These are phyloP conservation scores for Raphanus sativus DNA, from an alignment of 345 rosid genomes.

Conservation along the genomic window DNA sequence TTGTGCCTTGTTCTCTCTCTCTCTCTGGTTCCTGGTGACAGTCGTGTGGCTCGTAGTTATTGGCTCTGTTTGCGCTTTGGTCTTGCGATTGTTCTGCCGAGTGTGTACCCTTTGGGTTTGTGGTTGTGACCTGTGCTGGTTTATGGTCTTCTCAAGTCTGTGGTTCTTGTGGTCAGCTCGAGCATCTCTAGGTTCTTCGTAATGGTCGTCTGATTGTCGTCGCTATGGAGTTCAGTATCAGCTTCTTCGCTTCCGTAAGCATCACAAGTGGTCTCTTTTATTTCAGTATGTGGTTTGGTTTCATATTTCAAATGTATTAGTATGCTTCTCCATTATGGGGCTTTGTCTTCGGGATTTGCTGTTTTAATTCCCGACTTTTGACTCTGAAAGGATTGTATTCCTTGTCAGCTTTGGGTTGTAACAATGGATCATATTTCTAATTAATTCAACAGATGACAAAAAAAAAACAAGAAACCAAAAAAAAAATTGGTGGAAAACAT, in stretches of 20 bases:
- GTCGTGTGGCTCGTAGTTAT: neutral
- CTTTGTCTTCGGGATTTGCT: neutral
- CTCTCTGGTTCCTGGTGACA: neutral
- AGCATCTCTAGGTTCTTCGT: neutral
- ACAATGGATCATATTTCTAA: too few relatives aligned
- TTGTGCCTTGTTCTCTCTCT: neutral
- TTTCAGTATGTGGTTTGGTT: neutral
- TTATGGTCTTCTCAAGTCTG: neutral
- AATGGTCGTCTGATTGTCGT: too few relatives aligned
- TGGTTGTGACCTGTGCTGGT: neutral
- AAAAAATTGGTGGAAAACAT: too few relatives aligned
- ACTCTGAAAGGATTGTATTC: too few relatives aligned
- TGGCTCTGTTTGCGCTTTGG: neutral
- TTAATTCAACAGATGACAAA: too few relatives aligned
- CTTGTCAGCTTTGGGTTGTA: too few relatives aligned
- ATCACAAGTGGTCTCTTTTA: too few relatives aligned
- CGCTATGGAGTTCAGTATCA: too few relatives aligned
- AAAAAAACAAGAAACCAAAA: too few relatives aligned
- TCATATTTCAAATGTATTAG: neutral
- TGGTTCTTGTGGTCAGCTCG: neutral
- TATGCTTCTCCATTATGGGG: neutral
- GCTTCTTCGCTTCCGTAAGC: too few relatives aligned
- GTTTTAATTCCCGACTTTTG: too few relatives aligned
- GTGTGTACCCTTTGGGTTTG: neutral
- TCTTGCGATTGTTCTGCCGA: neutral